phyloP scores from a whole-genome alignment of 371 early-diverging fungal genomes.

The Actinomortierella ambigua region DNA sequence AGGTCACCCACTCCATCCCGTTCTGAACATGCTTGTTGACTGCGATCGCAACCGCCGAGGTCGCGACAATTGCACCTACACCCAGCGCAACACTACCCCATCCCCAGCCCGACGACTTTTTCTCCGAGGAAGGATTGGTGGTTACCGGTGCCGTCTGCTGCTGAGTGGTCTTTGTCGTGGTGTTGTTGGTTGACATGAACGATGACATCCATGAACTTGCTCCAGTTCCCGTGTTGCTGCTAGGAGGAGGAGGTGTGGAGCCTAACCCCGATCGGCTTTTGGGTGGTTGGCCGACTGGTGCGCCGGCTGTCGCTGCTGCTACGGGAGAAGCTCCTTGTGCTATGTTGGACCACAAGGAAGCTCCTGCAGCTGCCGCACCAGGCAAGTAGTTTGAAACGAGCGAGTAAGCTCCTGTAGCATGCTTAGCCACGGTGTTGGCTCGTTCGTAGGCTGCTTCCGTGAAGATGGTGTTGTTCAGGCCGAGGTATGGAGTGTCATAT shows the following conservation, averaged over 20 bases:
- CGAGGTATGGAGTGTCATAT: conserved; percentile 67
- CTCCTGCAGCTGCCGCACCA: conserved; percentile 47
- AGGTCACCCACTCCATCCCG: conserved; percentile 49
- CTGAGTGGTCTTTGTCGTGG: conserved; percentile 7
- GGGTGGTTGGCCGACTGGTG: conserved; percentile 1
- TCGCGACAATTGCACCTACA: conserved; percentile 53
- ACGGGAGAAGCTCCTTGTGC: conserved; percentile 3
- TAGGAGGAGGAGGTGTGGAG: too few relatives aligned
- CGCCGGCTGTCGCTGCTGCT: background rate
- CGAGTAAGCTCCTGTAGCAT: conserved; percentile 27
- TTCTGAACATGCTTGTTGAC: conserved; percentile 49
- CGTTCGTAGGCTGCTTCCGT: conserved; percentile 46
- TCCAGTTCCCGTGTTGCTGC: too few relatives aligned
- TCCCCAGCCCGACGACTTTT: conserved; percentile 22
- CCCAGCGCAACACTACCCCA: conserved; percentile 60
- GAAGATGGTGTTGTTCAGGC: conserved; percentile 50
- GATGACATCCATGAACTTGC: conserved; percentile 15
- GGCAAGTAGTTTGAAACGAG: conserved; percentile 47
- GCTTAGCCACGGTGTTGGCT: conserved; percentile 29
- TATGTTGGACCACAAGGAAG: conserved; percentile 8
- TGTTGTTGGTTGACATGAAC: conserved; percentile 6
- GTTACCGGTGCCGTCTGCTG: background rate
- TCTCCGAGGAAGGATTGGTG: background rate
- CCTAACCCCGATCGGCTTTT: background rate
- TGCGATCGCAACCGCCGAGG: conserved; percentile 55